Evolutionary conservation across 2,329 filamentous ascomycete genomes (phyloP).

Genomic region (Trichoderma simmonsii): DNA sequence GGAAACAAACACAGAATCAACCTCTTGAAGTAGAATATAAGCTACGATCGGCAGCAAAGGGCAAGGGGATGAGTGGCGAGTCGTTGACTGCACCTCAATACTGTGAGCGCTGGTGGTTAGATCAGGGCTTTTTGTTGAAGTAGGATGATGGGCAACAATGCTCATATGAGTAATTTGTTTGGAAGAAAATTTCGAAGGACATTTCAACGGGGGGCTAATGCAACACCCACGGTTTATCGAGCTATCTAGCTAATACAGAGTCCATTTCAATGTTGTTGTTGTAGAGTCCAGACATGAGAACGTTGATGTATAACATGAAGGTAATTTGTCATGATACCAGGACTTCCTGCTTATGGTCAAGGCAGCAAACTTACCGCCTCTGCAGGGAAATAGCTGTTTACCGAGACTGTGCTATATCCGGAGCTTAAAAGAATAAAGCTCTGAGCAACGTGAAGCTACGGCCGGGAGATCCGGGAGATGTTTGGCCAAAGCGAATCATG

Average conservation of each 20-base stretch:
- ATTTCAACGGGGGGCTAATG: not conserved
- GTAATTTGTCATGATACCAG: not conserved
- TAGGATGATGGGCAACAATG: not conserved
- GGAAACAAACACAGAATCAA: slow-evolving; percentile 21
- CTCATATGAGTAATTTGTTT: not conserved
- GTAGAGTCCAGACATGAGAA: not conserved
- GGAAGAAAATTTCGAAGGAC: not conserved
- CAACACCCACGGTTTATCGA: not conserved
- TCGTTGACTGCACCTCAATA: not conserved
- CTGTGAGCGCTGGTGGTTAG: too few species aligned
- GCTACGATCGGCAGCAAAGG: slow-evolving; percentile 27
- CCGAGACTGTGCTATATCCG: not conserved
- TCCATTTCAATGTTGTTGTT: not conserved
- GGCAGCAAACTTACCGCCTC: not conserved
- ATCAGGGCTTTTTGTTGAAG: not conserved
- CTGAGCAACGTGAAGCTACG: not conserved
- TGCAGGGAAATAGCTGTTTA: not conserved
- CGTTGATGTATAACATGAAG: not conserved
- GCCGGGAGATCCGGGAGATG: not conserved
- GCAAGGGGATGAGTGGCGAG: not conserved
- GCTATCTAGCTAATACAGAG: not conserved
- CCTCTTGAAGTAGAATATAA: slow-evolving; percentile 27
- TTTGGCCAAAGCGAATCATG: not conserved
- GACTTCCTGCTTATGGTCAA: not conserved
- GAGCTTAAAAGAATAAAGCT: not conserved